Percentiles rank a stretch among this genome's conserved stretches.
phyloP scores from a whole-genome alignment of 1,284 basidiomycete species.

The Boletus mariae region DNA sequence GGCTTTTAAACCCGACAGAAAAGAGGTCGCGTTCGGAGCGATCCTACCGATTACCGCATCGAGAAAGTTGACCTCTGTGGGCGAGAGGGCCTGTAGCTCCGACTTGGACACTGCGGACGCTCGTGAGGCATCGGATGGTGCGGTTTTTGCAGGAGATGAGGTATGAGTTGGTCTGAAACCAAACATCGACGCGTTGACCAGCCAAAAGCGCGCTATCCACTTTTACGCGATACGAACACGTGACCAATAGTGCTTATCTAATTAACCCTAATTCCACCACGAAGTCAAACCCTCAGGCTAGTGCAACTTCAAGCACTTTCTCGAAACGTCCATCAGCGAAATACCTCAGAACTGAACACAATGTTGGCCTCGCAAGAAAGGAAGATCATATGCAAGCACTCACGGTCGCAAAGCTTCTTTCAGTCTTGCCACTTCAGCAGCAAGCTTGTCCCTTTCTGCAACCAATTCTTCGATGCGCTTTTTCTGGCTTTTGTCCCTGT shows the following conservation, averaged over 20 bases:
- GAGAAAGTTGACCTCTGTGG: constrained; percentile 63
- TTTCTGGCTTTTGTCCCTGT: constrained; percentile 23
- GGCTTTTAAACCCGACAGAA: constrained; percentile 74
- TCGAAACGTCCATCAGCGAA: background rate
- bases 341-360: background rate
- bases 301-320: too few species aligned
- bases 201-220: constrained; percentile 9
- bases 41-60: constrained; percentile 70
- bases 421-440: constrained; percentile 15
- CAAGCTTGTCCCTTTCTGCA: constrained; percentile 20
- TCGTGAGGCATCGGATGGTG: constrained; percentile 42
- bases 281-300: too few species aligned
- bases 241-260: constrained; percentile 27
- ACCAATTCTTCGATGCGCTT: constrained; percentile 22
- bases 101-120: constrained; percentile 45
- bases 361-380: background rate
- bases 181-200: constrained; percentile 19
- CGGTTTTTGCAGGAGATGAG: constrained; percentile 30
- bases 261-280: constrained; percentile 1
- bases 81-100: constrained; percentile 57
- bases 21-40: constrained; percentile 61
- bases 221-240: constrained; percentile 32
- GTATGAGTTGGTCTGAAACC: constrained; percentile 31
- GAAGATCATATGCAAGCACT: background rate
- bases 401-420: constrained; percentile 16